Conservation (phyloP, 257 asterid genomes). For the Jaltomata sinuosa region DNA sequence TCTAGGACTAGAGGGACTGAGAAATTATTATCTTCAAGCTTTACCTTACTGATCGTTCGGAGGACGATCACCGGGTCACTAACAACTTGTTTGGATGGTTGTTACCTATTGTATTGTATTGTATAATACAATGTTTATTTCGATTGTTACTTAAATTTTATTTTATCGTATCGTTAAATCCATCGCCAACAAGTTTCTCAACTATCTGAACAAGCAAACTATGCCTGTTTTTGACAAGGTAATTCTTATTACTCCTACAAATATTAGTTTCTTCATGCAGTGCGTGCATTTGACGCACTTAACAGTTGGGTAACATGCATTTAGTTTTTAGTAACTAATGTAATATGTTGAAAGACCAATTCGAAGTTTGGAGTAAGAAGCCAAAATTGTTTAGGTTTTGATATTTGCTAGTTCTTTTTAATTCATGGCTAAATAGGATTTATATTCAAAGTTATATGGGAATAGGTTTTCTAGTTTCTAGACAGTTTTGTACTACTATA, state of each 20-base stretch:
- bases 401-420: not conserved
- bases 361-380: not conserved
- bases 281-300: not conserved
- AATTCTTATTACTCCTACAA: conserved; percentile 1
- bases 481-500: not conserved
- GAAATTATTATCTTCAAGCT: not conserved
- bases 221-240: conserved; percentile 93
- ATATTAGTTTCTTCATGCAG: not conserved
- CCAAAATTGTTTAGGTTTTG: not conserved
- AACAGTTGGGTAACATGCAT: not conserved
- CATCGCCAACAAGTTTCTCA: conserved; percentile 58
- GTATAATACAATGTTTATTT: too few species aligned
- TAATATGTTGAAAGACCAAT: not conserved
- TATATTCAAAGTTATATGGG: not conserved
- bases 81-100: not conserved
- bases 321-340: not conserved
- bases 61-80: not conserved
- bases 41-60: not conserved
- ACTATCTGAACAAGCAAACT: conserved; percentile 68
- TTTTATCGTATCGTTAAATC: not conserved
- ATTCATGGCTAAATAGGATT: not conserved
- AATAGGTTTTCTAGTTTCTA: not conserved
- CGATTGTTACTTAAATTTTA: not conserved
- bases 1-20: not conserved
- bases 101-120: not conserved